Evolutionary conservation across 164 flowering plant species (phyloP).

Genomic region (Platanus orientalis): DNA sequence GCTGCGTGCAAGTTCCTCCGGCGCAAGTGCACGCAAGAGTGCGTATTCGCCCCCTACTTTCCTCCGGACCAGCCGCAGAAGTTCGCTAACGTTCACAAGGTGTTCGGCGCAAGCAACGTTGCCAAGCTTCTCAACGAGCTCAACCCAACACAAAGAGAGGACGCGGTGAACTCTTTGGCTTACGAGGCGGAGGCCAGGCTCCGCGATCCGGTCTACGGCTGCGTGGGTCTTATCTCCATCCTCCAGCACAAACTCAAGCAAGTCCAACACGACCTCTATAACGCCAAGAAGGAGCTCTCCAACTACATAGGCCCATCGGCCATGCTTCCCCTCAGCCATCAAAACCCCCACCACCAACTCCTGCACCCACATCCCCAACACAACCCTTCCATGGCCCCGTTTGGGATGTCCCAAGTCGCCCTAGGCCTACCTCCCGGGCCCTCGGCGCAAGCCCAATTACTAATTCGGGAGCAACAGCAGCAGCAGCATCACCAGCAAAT

Average conservation of each 20-base stretch:
- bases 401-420: conserved; percentile 11
- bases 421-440: conserved; percentile 11
- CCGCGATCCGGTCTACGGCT: conserved; percentile 29
- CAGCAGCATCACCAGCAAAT: conserved; percentile 11
- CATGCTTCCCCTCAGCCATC: conserved; percentile 15
- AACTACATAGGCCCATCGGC: conserved; percentile 19
- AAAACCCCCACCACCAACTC: conserved; percentile 2
- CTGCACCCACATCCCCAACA: conserved; percentile 8
- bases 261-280: conserved; percentile 16
- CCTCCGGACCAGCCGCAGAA: conserved; percentile 30
- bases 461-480: conserved; percentile 17
- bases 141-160: conserved; percentile 21
- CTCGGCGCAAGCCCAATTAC: conserved; percentile 3
- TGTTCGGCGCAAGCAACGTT: conserved; percentile 32
- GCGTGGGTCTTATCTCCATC: conserved; percentile 23
- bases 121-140: conserved; percentile 25
- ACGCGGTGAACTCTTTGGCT: conserved; percentile 26
- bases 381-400: conserved; percentile 2
- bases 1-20: conserved; percentile 32
- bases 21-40: conserved; percentile 29
- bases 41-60: conserved; percentile 29
- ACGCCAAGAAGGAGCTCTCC: conserved; percentile 19
- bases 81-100: conserved; percentile 29
- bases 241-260: conserved; percentile 15
- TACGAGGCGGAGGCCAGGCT: conserved; percentile 27